Conservation (phyloP, 1,284 basidiomycete species). For the Ceratobasidium sp. region DNA sequence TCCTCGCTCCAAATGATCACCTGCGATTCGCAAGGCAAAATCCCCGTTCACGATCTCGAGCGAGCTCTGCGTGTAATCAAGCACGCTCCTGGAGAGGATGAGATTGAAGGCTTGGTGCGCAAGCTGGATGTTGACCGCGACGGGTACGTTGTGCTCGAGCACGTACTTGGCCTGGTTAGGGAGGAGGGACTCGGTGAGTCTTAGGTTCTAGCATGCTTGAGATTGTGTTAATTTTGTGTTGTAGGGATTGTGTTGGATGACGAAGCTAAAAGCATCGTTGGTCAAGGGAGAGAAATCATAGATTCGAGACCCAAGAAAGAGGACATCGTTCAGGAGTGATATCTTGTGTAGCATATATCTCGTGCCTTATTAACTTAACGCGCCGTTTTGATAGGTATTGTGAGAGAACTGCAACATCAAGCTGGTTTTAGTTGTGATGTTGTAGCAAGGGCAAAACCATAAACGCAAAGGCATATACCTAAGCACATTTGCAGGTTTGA, state of each 20-base stretch:
- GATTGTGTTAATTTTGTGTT: conserved; percentile 38
- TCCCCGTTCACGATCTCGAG: conserved; percentile 89
- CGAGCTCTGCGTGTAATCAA: conserved; percentile 94
- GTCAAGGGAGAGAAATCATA: conserved; percentile 78
- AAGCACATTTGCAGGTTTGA: no score
- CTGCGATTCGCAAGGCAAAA: conserved; percentile 89
- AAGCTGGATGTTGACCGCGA: conserved; percentile 98
- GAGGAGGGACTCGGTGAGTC: conserved; percentile 78
- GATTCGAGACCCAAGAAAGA: conserved; percentile 83
- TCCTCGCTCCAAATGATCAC: conserved; percentile 94
- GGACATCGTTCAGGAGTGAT: conserved; percentile 80
- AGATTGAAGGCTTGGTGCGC: conserved; percentile 88
- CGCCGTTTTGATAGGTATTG: no score
- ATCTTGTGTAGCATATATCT: conserved; percentile 19
- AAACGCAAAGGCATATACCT: no score
- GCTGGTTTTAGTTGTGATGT: no score
- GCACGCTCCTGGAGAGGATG: conserved; percentile 91
- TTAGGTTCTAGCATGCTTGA: not conserved
- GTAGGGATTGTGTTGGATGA: conserved; percentile 77
- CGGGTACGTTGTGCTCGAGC: conserved; percentile 90
- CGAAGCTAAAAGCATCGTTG: conserved; percentile 76
- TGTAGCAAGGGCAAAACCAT: no score
- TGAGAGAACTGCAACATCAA: no score
- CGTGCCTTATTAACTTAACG: not conserved
- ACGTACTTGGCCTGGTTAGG: conserved; percentile 79